phyloP scores from a whole-genome alignment of 495 filamentous ascomycete genomes.

The Aspergillus coremiiformis region DNA sequence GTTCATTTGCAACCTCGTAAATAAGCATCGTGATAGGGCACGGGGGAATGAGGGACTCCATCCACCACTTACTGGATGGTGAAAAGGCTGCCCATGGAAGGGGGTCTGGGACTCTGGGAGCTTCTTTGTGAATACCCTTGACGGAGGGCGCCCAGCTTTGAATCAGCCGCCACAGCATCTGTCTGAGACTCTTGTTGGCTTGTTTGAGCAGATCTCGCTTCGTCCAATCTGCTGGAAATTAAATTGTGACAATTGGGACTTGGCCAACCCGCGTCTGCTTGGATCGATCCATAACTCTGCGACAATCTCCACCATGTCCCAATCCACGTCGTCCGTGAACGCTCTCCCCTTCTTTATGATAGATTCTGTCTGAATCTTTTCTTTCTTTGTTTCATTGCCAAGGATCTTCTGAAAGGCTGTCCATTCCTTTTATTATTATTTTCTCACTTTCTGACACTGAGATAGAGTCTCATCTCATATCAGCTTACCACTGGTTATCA shows the following conservation, averaged over 20 bases:
- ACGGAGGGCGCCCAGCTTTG: background rate
- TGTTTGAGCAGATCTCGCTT: conserved; percentile 4
- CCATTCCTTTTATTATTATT: conserved; percentile 31
- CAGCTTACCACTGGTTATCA: background rate
- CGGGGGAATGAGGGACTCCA: conserved; percentile 1
- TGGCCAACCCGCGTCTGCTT: conserved; percentile 20
- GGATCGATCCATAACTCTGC: conserved; percentile 19
- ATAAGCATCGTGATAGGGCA: conserved; percentile 29
- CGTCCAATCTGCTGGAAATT: conserved; percentile 11
- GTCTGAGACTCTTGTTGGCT: conserved; percentile 7
- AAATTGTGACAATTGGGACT: conserved; percentile 11
- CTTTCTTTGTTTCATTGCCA: conserved; percentile 16
- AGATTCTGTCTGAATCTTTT: conserved; percentile 4
- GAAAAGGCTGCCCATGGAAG: background rate
- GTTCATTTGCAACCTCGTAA: conserved; percentile 24
- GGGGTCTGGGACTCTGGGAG: background rate
- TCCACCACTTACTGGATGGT: background rate
- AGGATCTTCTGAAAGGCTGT: conserved; percentile 45
- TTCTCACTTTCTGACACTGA: background rate
- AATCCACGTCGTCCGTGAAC: conserved; percentile 10
- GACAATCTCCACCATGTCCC: conserved; percentile 14
- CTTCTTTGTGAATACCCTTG: background rate
- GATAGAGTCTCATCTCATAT: conserved; percentile 8
- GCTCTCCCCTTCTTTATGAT: conserved; percentile 7
- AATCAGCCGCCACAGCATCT: conserved; percentile 9